Conservation (phyloP, 208 protist species). For the Leishmania lainsoni region DNA sequence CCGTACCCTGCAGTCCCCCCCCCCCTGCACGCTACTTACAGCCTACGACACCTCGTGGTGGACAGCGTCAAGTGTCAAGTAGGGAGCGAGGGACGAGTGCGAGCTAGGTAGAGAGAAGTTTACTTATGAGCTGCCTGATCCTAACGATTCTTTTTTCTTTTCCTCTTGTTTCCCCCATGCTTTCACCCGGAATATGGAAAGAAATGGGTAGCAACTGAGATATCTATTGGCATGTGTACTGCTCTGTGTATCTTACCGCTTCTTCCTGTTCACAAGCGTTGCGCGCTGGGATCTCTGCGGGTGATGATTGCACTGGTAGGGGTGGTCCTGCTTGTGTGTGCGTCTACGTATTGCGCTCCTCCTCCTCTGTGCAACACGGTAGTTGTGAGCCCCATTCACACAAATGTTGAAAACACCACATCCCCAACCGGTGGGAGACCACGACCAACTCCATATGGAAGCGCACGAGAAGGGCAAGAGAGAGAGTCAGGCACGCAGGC, state of each 20-base stretch:
- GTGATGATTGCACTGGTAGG: not conserved
- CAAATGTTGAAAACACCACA: not conserved
- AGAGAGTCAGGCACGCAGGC: not conserved
- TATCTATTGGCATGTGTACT: not conserved
- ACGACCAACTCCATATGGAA: not conserved
- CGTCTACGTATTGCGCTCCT: not conserved
- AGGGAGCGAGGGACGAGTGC: not conserved
- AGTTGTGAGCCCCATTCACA: not conserved
- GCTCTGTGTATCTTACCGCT: not conserved
- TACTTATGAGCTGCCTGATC: not conserved
- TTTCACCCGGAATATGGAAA: not conserved
- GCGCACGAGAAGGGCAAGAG: not conserved
- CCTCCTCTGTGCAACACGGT: not conserved
- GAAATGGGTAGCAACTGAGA: not conserved
- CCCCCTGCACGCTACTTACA: not conserved
- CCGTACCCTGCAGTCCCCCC: not conserved
- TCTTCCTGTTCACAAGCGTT: not conserved
- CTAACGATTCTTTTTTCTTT: not conserved
- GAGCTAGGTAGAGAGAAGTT: not conserved
- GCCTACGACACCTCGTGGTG: not conserved
- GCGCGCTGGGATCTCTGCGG: not conserved
- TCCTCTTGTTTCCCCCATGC: not conserved
- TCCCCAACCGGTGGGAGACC: not conserved
- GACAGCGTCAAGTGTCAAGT: not conserved
- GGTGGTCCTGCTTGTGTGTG: not conserved